Evolutionary conservation across 1,139 yeast species (phyloP).

Genomic region (Yamadazyma buinensis): DNA sequence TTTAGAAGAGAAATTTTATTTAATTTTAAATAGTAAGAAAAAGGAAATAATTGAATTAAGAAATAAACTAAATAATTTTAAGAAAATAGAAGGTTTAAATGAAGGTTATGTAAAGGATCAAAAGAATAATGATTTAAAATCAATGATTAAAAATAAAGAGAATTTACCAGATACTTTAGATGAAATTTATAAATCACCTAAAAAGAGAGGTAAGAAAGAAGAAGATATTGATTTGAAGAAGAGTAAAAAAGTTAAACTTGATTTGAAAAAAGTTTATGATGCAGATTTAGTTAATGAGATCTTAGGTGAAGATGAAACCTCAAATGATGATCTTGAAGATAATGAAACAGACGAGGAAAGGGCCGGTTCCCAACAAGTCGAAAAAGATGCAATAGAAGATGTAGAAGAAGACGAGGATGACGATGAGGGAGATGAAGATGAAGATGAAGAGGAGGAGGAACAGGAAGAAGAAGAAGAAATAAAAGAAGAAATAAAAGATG

Average conservation of each 20-base stretch:
- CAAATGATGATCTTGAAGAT: slow-evolving; percentile 4
- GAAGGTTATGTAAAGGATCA: slow-evolving; percentile 17
- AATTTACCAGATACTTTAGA: slow-evolving; percentile 18
- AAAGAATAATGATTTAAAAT: slow-evolving; percentile 18
- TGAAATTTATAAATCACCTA: slow-evolving; percentile 12
- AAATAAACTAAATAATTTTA: slow-evolving; percentile 1
- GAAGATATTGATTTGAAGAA: not conserved
- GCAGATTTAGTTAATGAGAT: slow-evolving; percentile 4
- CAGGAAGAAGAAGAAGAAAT: not conserved
- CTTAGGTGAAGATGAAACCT: slow-evolving; percentile 2
- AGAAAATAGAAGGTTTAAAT: slow-evolving; percentile 20
- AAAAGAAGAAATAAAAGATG: not conserved
- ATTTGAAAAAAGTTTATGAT: slow-evolving; percentile 1
- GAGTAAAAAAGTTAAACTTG: not conserved
- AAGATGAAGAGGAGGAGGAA: not conserved
- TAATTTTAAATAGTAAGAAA: slow-evolving; percentile 34
- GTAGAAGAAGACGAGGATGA: slow-evolving; percentile 2
- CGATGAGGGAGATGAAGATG: slow-evolving; percentile 6
- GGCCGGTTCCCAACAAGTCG: not conserved
- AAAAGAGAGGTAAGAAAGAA: slow-evolving; percentile 2
- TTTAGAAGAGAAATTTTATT: slow-evolving; percentile 34
- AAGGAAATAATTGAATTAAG: slow-evolving; percentile 30
- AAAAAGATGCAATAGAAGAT: not conserved
- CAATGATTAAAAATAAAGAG: slow-evolving; percentile 16
- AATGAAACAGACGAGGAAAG: not conserved